Evolutionary conservation across 129 eudicot genomes (phyloP).

Genomic region (Lonicera japonica): DNA sequence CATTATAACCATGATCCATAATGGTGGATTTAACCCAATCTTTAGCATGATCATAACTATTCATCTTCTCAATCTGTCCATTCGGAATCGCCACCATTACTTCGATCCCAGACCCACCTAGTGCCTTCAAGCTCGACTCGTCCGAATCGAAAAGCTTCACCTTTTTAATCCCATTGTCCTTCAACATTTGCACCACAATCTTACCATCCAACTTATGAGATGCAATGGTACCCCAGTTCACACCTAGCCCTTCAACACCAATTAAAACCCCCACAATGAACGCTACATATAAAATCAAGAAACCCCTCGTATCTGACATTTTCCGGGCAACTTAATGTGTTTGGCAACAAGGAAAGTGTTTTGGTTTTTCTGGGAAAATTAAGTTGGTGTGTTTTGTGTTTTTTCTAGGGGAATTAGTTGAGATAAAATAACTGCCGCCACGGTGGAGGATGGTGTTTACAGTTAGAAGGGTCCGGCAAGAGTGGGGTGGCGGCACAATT

Average conservation of each 20-base stretch:
- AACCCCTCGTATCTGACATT: background rate
- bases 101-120: constrained; percentile 32
- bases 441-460: no score
- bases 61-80: constrained; percentile 14
- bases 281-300: no score
- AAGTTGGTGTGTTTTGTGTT: background rate
- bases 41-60: constrained; percentile 13
- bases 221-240: constrained; percentile 44
- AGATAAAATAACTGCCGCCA: no score
- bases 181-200: constrained; percentile 33
- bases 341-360: background rate
- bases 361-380: background rate
- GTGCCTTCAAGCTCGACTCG: constrained; percentile 8
- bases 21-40: constrained; percentile 36
- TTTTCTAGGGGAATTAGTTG: no score
- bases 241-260: constrained; percentile 28
- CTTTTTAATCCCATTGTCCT: constrained; percentile 39
- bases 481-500: no score
- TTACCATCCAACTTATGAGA: constrained; percentile 29
- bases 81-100: constrained; percentile 34
- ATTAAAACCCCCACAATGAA: background rate
- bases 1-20: constrained; percentile 15
- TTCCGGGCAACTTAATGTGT: background rate
- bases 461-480: no score
- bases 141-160: constrained; percentile 43